Evolutionary conservation across 352 stramenopile species (phyloP).

Genomic region (Phytophthora meadii): DNA sequence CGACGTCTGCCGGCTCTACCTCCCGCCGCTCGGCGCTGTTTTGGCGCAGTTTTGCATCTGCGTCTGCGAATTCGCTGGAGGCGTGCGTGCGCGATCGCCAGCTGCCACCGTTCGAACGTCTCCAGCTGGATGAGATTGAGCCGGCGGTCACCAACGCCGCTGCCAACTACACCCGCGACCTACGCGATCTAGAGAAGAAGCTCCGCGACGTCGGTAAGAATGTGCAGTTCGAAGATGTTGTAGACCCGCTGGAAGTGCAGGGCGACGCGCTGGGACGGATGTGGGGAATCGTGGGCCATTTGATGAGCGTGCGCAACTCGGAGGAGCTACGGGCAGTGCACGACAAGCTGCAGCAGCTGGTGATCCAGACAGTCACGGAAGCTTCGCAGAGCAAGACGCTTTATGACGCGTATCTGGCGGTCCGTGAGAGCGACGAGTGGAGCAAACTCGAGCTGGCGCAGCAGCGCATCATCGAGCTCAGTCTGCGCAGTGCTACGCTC

Average conservation of each 20-base stretch:
- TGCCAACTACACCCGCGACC: constrained; percentile 53
- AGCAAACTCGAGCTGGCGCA: constrained; percentile 59
- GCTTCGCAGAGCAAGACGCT: constrained; percentile 93
- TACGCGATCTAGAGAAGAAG: constrained; percentile 54
- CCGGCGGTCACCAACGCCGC: constrained; percentile 65
- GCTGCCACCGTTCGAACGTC: constrained; percentile 73
- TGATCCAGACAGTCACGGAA: constrained; percentile 94
- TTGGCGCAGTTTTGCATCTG: constrained; percentile 27
- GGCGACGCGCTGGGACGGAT: constrained; percentile 92
- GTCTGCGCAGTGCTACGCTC: constrained; percentile 88
- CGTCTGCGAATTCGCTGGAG: constrained; percentile 56
- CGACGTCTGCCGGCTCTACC: constrained; percentile 3
- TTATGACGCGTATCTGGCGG: constrained; percentile 89
- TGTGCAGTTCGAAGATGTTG: constrained; percentile 85
- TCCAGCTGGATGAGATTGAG: constrained; percentile 68
- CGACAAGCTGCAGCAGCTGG: constrained; percentile 92
- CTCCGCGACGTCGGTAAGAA: constrained; percentile 30
- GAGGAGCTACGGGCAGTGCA: constrained; percentile 94
- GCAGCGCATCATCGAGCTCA: constrained; percentile 91
- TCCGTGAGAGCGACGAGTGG: constrained; percentile 79
- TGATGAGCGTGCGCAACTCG: constrained; percentile 97
- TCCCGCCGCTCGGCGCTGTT: constrained; percentile 23
- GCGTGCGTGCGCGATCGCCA: constrained; percentile 61
- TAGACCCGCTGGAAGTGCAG: constrained; percentile 94
- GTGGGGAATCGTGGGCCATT: constrained; percentile 96